These are phyloP conservation scores for Acidiella bohemica DNA, from an alignment of 495 filamentous ascomycete species.

Conservation along the genomic window DNA sequence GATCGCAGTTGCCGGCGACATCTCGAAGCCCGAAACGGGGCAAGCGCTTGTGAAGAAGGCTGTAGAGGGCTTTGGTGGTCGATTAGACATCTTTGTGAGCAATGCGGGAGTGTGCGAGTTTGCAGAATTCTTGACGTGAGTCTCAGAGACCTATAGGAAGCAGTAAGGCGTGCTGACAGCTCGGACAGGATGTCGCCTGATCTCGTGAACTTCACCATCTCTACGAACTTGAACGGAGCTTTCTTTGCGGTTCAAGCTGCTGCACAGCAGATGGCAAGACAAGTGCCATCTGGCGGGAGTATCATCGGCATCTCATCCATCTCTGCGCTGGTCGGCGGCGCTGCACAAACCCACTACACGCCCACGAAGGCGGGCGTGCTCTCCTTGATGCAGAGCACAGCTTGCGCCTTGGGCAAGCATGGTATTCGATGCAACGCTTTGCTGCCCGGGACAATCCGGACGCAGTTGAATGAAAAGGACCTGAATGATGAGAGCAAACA, in stretches of 20 bases:
- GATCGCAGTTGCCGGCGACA: slow-evolving; percentile 29
- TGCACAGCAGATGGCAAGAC: slow-evolving; percentile 58
- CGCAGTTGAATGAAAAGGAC: slow-evolving; percentile 78
- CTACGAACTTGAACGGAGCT: slow-evolving; percentile 71
- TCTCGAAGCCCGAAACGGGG: slow-evolving; percentile 28
- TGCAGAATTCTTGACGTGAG: slow-evolving; percentile 60
- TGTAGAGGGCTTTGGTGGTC: slow-evolving; percentile 38
- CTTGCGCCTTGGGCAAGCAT: slow-evolving; percentile 63
- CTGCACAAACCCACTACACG: slow-evolving; percentile 72
- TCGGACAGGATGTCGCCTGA: slow-evolving; percentile 38
- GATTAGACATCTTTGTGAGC: slow-evolving; percentile 66
- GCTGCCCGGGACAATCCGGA: slow-evolving; percentile 72
- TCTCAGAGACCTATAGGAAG: slow-evolving; percentile 13
- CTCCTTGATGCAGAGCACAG: slow-evolving; percentile 72
- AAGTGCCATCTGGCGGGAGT: slow-evolving; percentile 45
- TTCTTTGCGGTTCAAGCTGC: slow-evolving; percentile 80
- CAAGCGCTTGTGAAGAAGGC: slow-evolving; percentile 23
- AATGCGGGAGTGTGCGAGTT: slow-evolving; percentile 84
- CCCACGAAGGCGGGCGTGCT: slow-evolving; percentile 81
- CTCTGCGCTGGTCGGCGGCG: slow-evolving; percentile 71
- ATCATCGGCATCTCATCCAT: slow-evolving; percentile 82
- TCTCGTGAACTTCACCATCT: slow-evolving; percentile 50
- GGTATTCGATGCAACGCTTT: slow-evolving; percentile 74
- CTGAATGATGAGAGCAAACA: slow-evolving; percentile 56
- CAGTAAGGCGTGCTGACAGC: background rate